Conservation (phyloP, 768 basidiomycete genomes). For the Psilocybe tampanensis region DNA sequence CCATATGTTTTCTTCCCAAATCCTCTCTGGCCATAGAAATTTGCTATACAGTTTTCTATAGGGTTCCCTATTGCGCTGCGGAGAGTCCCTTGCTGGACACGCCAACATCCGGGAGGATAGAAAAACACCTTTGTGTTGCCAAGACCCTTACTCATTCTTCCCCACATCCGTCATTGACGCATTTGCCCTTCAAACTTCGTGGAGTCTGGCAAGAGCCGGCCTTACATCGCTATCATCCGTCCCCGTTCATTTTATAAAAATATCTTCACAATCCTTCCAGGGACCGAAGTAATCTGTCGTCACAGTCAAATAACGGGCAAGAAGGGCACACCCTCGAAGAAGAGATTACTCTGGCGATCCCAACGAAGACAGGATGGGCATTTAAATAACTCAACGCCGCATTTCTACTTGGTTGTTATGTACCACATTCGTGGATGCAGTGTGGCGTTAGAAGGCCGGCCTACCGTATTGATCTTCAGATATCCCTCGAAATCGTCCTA, state of each 20-base stretch:
- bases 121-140: background rate
- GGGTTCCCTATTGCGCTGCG: background rate
- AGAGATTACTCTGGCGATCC: no score
- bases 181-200: background rate
- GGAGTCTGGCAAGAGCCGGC: no score
- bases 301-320: background rate
- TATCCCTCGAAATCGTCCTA: background rate
- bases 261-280: background rate
- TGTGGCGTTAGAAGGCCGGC: slow-evolving; percentile 16
- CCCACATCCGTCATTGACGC: background rate
- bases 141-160: background rate
- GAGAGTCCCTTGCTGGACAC: background rate
- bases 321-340: background rate
- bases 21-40: background rate
- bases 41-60: background rate
- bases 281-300: background rate
- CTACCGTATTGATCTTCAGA: background rate
- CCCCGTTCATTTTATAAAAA: background rate
- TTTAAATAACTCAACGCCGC: background rate
- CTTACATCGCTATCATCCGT: background rate
- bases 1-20: background rate
- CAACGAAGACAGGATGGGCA: no score
- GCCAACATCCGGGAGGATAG: background rate
- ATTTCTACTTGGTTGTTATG: background rate
- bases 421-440: slow-evolving; percentile 7